Evolutionary conservation across 2,329 filamentous ascomycete species (phyloP).

Genomic region (Claviceps humidiphila): DNA sequence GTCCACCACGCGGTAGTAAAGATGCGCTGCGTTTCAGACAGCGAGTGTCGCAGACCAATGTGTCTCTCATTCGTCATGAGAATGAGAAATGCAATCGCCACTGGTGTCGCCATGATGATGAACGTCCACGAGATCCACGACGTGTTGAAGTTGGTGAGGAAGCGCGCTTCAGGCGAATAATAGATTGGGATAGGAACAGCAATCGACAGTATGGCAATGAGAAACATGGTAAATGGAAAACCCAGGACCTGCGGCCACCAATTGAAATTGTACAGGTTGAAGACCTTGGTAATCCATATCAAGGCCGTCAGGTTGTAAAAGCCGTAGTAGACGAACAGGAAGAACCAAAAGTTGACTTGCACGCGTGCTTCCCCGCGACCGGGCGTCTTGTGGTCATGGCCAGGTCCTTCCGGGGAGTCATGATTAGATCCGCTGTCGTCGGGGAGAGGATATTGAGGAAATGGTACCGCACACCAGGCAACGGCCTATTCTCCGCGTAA

Average conservation of each 20-base stretch:
- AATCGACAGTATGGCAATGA: slow-evolving; percentile 48
- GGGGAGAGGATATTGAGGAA: slow-evolving; percentile 47
- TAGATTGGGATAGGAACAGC: slow-evolving; percentile 48
- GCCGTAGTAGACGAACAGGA: slow-evolving; percentile 56
- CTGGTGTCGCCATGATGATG: slow-evolving; percentile 55
- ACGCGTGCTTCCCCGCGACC: slow-evolving; percentile 52
- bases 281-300: slow-evolving; percentile 59
- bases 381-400: slow-evolving; percentile 27
- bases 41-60: slow-evolving; percentile 43
- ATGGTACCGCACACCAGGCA: slow-evolving; percentile 51
- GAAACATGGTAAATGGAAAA: slow-evolving; percentile 48
- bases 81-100: slow-evolving; percentile 51
- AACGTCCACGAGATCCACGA: slow-evolving; percentile 59
- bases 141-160: slow-evolving; percentile 48
- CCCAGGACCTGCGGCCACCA: slow-evolving; percentile 56
- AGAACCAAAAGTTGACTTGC: slow-evolving; percentile 59
- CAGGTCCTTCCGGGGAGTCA: slow-evolving; percentile 9
- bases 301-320: slow-evolving; percentile 55
- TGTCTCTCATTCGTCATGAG: slow-evolving; percentile 52
- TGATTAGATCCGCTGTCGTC: slow-evolving; percentile 21
- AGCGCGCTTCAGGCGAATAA: slow-evolving; percentile 36
- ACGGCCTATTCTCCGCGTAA: slow-evolving; percentile 32
- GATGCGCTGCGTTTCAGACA: slow-evolving; percentile 54
- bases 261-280: slow-evolving; percentile 58
- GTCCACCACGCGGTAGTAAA: slow-evolving; percentile 56